Base-by-base conservation (phyloP, 1,284 basidiomycete species). In the Microbotryum silenes-acaulis region DNA sequence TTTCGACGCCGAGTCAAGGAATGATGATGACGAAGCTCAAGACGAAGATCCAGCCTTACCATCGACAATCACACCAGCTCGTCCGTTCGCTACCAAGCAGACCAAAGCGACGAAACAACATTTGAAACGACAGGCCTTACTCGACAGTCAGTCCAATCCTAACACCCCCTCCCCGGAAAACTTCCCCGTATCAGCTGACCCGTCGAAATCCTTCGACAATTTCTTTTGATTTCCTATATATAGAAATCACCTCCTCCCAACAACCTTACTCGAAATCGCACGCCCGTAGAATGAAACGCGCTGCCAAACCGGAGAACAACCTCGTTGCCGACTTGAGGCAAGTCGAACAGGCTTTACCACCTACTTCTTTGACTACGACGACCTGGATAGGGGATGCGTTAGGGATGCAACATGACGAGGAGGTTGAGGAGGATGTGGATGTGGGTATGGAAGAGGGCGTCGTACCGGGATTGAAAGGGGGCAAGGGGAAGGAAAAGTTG, bases 241-340 rank as follows among this genome's bases (percentile, higher is more conserved):
- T 67, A 88, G 87, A 83, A 51, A 74, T 88, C 53, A 81, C 80
- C 63, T 75, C 78, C 2, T 77, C 79, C 4, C 75, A 76, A 44
- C 77, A 79, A 0, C 84, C 85, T 2, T 85, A 88, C 73, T 89
- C 88, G 0, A 89, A 86, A 73, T 87, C 85, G 7, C 85, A 88
- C 71, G 77, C 77, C 37, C 81, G 86, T 31, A 82, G 88, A 29
- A 68, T 85, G 70, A 88, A 87, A 70, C 83, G 83, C 60, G 87
- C 83, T 70, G 82, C 80, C 49, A 83, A 80, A 64, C 85, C 89
- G 70, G 79, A 49, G 3, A 51, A 68, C 45, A 66, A 87, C 72
- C 76, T 91, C 51, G 83, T 81, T 3, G 79, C 68, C 51, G 83
- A 82, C 2, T 73, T 90, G 61, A 73, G 75, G 23, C 82, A 84